A percentile compares a stretch with the other conserved stretches of the same genome.
phyloP scores from a whole-genome alignment of 306 rosid genomes.

The Fragaria iinumae region DNA sequence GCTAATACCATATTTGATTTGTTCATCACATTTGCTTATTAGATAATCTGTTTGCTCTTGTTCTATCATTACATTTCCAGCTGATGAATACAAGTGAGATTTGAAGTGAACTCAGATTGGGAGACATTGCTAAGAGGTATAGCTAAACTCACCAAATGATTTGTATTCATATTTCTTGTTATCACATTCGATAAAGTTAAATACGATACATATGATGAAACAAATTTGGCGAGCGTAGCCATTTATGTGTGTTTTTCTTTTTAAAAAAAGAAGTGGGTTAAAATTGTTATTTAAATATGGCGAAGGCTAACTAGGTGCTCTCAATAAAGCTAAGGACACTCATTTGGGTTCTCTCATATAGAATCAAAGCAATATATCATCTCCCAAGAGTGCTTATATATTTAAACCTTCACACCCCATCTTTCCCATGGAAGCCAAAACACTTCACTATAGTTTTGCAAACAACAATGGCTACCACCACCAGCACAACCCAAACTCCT shows the following conservation, averaged over 20 bases:
- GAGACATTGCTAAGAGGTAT: neutral
- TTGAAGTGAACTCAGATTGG: neutral
- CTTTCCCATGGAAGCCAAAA: conserved; percentile 35
- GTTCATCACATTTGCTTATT: neutral
- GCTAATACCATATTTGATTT: neutral
- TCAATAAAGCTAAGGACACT: conserved; percentile 40
- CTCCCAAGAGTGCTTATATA: conserved; percentile 37
- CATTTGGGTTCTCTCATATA: conserved; percentile 30
- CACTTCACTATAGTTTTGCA: conserved; percentile 19
- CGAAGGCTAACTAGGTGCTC: conserved; percentile 28
- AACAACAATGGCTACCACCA: conserved; percentile 30
- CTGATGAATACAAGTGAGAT: neutral
- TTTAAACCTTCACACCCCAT: conserved; percentile 50
- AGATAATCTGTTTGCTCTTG: neutral
- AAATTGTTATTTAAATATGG: conserved; percentile 16
- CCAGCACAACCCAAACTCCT: conserved; percentile 16
- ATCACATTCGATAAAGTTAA: neutral
- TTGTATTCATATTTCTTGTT: neutral
- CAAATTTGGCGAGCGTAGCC: neutral
- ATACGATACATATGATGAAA: neutral
- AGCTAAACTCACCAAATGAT: neutral
- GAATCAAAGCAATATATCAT: conserved; percentile 38
- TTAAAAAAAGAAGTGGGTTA: neutral
- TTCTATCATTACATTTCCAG: neutral
- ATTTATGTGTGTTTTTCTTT: neutral